A percentile compares a stretch with the other conserved stretches of the same genome.
phyloP scores from a whole-genome alignment of 495 filamentous ascomycete species.

The Xylaria longipes region DNA sequence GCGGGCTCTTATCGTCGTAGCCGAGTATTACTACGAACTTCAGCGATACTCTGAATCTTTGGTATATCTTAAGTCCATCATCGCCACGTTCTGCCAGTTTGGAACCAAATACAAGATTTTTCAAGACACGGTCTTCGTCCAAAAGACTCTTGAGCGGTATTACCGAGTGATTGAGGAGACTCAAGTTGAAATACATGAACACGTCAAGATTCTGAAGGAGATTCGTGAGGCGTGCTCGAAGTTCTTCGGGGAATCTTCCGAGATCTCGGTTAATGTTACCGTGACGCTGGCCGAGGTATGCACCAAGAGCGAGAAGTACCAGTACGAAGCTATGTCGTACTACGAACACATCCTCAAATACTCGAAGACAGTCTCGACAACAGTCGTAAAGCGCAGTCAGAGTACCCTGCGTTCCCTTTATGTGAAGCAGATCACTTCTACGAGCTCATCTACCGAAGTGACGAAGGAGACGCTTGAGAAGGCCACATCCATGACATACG shows the following conservation, averaged over 20 bases:
- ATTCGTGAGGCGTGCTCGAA: conserved; percentile 10
- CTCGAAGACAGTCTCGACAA: conserved; percentile 14
- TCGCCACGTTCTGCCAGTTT: conserved; percentile 21
- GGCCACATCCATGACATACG: conserved; percentile 16
- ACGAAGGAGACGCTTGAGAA: conserved; percentile 22
- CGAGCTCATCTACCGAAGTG: not conserved
- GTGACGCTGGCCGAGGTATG: conserved; percentile 18
- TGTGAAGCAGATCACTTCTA: conserved; percentile 14
- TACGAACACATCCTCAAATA: conserved; percentile 18
- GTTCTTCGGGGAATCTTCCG: conserved; percentile 21
- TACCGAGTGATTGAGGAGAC: conserved; percentile 19
- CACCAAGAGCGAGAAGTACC: conserved; percentile 22
- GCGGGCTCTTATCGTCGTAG: conserved; percentile 19
- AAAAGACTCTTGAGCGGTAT: conserved; percentile 16
- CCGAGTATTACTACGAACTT: conserved; percentile 19
- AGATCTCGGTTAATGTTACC: conserved; percentile 11
- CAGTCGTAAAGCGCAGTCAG: conserved; percentile 13
- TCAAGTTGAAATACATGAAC: conserved; percentile 13
- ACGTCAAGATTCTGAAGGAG: conserved; percentile 17
- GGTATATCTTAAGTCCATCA: conserved; percentile 17
- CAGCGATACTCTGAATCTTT: conserved; percentile 19
- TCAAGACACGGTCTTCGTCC: conserved; percentile 20
- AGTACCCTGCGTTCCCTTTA: conserved; percentile 18
- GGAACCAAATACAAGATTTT: conserved; percentile 19
- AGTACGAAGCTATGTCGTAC: conserved; percentile 21